A percentile compares a stretch with the other conserved stretches of the same genome.
Conservation (phyloP, 202 grass and related monocot species). For the Schoenoplectus tabernaemontani region DNA sequence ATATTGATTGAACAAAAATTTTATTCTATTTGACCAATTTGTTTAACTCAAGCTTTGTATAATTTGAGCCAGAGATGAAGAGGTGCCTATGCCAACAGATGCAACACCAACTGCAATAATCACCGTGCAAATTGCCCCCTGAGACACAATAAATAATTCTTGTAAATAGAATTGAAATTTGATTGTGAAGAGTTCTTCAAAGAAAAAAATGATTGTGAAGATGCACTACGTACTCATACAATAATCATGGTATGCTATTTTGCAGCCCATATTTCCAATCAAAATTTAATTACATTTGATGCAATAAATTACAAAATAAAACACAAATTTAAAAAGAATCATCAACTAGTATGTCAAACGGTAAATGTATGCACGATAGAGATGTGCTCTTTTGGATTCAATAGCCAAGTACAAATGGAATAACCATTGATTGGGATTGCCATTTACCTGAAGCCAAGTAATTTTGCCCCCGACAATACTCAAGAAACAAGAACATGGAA, state of each 20-base stretch:
- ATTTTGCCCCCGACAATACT: slow-evolving; percentile 54
- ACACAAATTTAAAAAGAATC: not conserved
- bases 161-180: not conserved
- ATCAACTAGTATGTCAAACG: not conserved
- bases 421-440: not conserved
- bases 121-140: slow-evolving; percentile 36
- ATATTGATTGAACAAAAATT: slow-evolving; percentile 17
- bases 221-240: not conserved
- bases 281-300: not conserved
- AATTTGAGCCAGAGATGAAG: slow-evolving; percentile 49
- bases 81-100: slow-evolving; percentile 52
- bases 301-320: not conserved
- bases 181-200: not conserved
- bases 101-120: slow-evolving; percentile 46
- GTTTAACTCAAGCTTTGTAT: slow-evolving; percentile 44
- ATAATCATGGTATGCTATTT: not conserved
- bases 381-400: not conserved
- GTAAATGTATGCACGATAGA: not conserved
- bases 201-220: no score
- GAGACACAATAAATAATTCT: slow-evolving; percentile 15
- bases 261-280: not conserved
- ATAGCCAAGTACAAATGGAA: not conserved
- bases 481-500: slow-evolving; percentile 80
- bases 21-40: not conserved
- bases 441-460: slow-evolving; percentile 56